Evolutionary conservation across 2,329 filamentous ascomycete genomes (phyloP), one percentile per base, ranked within the genome.

Genomic region (Blastomyces silverae): DNA sequence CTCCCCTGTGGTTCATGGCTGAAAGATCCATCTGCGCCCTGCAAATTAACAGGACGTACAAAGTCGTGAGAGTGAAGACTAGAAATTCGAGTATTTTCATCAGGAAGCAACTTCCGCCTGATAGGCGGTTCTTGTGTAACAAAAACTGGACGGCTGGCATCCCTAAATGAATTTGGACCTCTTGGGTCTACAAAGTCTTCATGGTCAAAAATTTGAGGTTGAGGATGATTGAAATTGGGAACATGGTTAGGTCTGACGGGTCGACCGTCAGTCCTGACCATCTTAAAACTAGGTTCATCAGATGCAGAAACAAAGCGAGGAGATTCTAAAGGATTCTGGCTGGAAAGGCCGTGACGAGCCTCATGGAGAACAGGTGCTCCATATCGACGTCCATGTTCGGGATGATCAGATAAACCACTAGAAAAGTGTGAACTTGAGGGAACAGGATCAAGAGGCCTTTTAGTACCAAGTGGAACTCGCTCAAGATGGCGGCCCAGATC

Each of bases 31-130:
- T 66, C 63, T 55, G 68, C 65, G 28, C 73, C 73, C 50, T 69
- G 70, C 37, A 70, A 65, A 62, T 73, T 72, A 70, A 77, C 67
- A 46, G 71, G 70, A 64, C 74, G 74, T 64, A 77, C 71, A 67
- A 78, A 77, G 64, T 72, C 75, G 66, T 76, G 73, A 15, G 75
- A 74, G 68, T 78, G 76, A 44, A 73, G 68, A 39, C 69, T 71
- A 44, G 65, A 62, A 31, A 62, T 25, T 39, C 62, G 62, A 50
- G 62, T 57, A 56, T 64, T 64, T 64, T 64, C 55, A 48, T 64
- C 39, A 65, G 52, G 61, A 31, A 52, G 52, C 53, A 61, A 31
- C 15, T 62, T 62, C 55, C 71, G 72, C 56, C 69, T 70, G 31
- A 67, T 66, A 44, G 67, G 65, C 31, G 65, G 34, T 58, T 68